These are phyloP conservation scores for Gliomastix tumulicola DNA, from an alignment of 2,329 filamentous ascomycete species.

Conservation along the genomic window DNA sequence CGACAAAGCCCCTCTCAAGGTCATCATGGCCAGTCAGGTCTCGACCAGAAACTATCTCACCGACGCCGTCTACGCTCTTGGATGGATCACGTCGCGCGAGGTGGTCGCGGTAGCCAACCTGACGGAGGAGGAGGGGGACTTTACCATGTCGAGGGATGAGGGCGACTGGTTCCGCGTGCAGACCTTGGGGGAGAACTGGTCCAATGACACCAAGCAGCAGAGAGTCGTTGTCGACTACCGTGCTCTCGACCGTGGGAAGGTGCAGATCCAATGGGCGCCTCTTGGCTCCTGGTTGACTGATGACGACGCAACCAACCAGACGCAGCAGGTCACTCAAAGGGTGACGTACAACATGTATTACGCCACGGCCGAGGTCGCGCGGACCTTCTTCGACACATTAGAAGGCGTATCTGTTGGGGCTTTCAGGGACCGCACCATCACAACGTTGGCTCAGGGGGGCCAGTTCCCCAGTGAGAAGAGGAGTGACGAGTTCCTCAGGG, in stretches of 20 bases:
- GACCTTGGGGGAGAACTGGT: not conserved
- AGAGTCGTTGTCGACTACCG: not conserved
- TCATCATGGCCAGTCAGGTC: too few relatives aligned
- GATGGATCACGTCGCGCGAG: slow-evolving; percentile 2
- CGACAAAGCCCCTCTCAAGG: too few relatives aligned
- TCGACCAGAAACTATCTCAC: too few relatives aligned
- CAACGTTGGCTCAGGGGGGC: too few relatives aligned
- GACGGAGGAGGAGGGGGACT: not conserved
- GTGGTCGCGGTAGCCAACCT: not conserved
- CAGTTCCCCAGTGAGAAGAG: too few relatives aligned
- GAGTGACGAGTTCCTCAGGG: too few relatives aligned
- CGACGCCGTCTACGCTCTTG: too few relatives aligned
- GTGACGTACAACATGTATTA: not conserved
- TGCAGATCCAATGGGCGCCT: not conserved
- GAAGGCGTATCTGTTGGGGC: too few relatives aligned
- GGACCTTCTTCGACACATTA: too few relatives aligned
- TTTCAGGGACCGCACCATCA: too few relatives aligned
- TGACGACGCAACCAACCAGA: not conserved
- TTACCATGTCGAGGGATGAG: not conserved
- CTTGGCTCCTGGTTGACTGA: not conserved
- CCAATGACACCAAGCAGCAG: not conserved
- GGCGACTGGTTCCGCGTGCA: not conserved
- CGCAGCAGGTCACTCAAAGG: not conserved
- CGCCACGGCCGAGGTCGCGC: not conserved
- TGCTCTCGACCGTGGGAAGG: not conserved